Evolutionary conservation across 2,329 filamentous ascomycete species (phyloP).

Genomic region (Fusarium nelsonii): DNA sequence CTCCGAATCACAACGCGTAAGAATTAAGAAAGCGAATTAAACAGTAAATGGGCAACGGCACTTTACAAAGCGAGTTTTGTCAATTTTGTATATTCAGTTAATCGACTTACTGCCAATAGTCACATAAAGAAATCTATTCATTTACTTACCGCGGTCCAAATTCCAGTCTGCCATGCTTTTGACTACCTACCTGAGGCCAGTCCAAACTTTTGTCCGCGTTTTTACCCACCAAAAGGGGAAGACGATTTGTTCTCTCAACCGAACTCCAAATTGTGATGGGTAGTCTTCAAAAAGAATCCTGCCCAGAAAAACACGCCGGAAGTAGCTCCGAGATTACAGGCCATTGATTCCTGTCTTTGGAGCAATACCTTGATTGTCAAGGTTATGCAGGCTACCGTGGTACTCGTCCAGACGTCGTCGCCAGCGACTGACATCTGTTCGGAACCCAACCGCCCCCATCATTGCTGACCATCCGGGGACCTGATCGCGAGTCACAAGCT

Average conservation of each 20-base stretch:
- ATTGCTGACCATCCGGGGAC: constrained; percentile 37
- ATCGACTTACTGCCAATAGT: constrained; percentile 10
- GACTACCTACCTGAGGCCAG: constrained; percentile 2
- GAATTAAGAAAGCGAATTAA: background rate
- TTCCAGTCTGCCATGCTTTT: constrained; percentile 14
- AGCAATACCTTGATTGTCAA: constrained; percentile 41
- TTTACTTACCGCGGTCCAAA: background rate
- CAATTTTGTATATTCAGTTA: background rate
- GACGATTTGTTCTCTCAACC: background rate
- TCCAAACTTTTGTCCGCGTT: background rate
- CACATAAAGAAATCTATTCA: constrained; percentile 11
- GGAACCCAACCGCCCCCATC: constrained; percentile 38
- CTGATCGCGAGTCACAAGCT: constrained; percentile 40
- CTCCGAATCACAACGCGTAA: background rate
- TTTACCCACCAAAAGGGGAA: background rate
- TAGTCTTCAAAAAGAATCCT: background rate
- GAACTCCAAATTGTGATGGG: background rate
- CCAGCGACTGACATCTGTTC: constrained; percentile 22
- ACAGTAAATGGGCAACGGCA: background rate
- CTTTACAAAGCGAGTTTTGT: constrained; percentile 2
- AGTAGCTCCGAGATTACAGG: background rate
- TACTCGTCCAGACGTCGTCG: constrained; percentile 35
- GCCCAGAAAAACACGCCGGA: background rate
- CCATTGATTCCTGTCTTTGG: constrained; percentile 5
- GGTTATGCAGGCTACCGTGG: constrained; percentile 27